A percentile compares a stretch with the other conserved stretches of the same genome.
Evolutionary conservation across 768 basidiomycete genomes (phyloP).

Genomic region (Roridomyces roridus): DNA sequence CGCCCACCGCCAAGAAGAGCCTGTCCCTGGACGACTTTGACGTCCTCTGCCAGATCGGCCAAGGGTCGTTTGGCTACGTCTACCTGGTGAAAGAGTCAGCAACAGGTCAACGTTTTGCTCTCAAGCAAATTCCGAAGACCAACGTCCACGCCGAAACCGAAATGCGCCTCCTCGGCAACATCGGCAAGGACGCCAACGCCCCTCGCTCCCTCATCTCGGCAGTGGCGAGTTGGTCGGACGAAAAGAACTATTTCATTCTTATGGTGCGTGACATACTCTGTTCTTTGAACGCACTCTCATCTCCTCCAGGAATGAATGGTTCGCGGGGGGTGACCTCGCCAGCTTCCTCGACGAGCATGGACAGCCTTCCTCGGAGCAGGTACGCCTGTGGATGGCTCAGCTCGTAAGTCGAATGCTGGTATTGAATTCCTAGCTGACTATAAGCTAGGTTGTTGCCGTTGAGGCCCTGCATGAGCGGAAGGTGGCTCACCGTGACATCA

Average conservation of each 20-base stretch:
- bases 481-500: constrained; percentile 7
- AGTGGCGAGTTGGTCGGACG: neutral
- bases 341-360: neutral
- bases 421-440: neutral
- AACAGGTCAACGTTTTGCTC: too few relatives aligned
- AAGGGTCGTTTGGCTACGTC: constrained; percentile 38
- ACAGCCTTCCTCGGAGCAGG: neutral
- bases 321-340: neutral
- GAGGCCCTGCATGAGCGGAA: neutral
- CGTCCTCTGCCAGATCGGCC: too few relatives aligned
- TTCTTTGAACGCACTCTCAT: neutral
- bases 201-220: neutral
- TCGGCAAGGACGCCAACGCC: neutral
- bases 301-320: constrained; percentile 6
- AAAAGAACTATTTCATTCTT: neutral
- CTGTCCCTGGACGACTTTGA: too few relatives aligned
- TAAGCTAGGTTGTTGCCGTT: neutral
- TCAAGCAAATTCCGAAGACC: too few relatives aligned
- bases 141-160: too few relatives aligned
- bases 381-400: neutral
- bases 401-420: neutral
- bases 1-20: too few relatives aligned
- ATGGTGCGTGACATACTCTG: neutral
- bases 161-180: too few relatives aligned
- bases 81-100: too few relatives aligned